These are phyloP conservation scores for Yamadazyma siamensis DNA, from an alignment of 1,139 yeast species.

Conservation along the genomic window DNA sequence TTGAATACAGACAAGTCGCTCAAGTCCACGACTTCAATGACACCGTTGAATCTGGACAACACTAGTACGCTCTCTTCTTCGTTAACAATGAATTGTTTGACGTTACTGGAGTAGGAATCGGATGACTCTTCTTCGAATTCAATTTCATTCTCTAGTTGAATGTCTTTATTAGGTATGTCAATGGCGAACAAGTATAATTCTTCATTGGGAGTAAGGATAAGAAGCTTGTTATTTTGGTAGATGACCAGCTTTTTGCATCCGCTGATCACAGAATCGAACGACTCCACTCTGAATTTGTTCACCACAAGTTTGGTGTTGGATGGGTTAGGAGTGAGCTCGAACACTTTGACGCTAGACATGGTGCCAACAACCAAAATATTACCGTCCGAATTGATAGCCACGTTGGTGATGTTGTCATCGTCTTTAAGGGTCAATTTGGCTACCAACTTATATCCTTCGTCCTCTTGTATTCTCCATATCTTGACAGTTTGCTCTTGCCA, in stretches of 20 bases:
- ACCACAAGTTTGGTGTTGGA: slow-evolving; percentile 42
- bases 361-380: slow-evolving; percentile 70
- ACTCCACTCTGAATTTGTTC: slow-evolving; percentile 50
- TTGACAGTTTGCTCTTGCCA: slow-evolving; percentile 85
- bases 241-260: slow-evolving; percentile 61
- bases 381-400: slow-evolving; percentile 66
- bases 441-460: slow-evolving; percentile 44
- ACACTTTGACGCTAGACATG: slow-evolving; percentile 64
- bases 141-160: slow-evolving; percentile 38
- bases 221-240: slow-evolving; percentile 39
- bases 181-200: slow-evolving; percentile 55
- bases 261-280: slow-evolving; percentile 37
- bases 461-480: slow-evolving; percentile 58
- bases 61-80: slow-evolving; percentile 45
- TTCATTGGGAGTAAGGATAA: slow-evolving; percentile 63
- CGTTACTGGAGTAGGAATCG: slow-evolving; percentile 36
- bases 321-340: slow-evolving; percentile 44
- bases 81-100: slow-evolving; percentile 51
- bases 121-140: slow-evolving; percentile 26
- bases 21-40: slow-evolving; percentile 51
- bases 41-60: slow-evolving; percentile 52
- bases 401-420: slow-evolving; percentile 77
- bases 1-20: slow-evolving; percentile 39
- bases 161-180: slow-evolving; percentile 18
- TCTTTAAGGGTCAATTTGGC: slow-evolving; percentile 66